Percentiles rank a stretch among this genome's conserved stretches.
Evolutionary conservation across 306 rosid genomes (phyloP).

Genomic region (Cyamopsis tetragonoloba): DNA sequence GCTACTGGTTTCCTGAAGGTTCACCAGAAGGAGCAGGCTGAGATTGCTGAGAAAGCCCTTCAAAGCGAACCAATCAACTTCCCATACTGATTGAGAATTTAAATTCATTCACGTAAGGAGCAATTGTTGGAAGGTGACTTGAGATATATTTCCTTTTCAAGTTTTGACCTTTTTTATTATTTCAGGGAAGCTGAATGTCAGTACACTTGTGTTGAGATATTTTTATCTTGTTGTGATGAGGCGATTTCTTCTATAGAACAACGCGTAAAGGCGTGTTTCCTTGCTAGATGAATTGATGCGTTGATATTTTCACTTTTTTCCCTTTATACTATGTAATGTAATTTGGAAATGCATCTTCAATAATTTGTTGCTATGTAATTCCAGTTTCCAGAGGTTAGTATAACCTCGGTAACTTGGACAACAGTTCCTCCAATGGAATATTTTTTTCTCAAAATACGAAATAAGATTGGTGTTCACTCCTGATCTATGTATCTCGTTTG

Average conservation of each 20-base stretch:
- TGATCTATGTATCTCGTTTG: too few relatives aligned
- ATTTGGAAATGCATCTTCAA: conserved; percentile 11
- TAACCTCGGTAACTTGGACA: neutral
- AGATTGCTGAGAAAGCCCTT: conserved; percentile 75
- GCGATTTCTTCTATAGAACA: neutral
- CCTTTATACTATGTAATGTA: neutral
- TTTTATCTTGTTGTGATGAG: neutral
- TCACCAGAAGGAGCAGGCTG: conserved; percentile 83
- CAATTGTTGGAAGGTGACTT: conserved; percentile 19
- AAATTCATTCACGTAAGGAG: neutral
- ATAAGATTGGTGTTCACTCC: too few relatives aligned
- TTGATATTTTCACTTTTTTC: neutral
- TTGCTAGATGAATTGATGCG: neutral
- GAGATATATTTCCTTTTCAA: neutral
- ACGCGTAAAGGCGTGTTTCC: conserved; percentile 5
- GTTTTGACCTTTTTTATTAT: neutral
- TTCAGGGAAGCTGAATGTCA: conserved; percentile 18
- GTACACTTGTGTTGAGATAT: neutral
- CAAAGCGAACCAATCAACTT: conserved; percentile 55
- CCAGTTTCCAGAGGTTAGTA: neutral
- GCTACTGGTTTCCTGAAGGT: conserved; percentile 82
- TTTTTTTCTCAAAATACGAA: neutral
- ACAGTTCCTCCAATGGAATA: neutral
- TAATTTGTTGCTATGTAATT: conserved; percentile 10
- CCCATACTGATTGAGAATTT: conserved; percentile 25